Conservation (phyloP, 495 filamentous ascomycete species). For the Alectoria sarmentosa region DNA sequence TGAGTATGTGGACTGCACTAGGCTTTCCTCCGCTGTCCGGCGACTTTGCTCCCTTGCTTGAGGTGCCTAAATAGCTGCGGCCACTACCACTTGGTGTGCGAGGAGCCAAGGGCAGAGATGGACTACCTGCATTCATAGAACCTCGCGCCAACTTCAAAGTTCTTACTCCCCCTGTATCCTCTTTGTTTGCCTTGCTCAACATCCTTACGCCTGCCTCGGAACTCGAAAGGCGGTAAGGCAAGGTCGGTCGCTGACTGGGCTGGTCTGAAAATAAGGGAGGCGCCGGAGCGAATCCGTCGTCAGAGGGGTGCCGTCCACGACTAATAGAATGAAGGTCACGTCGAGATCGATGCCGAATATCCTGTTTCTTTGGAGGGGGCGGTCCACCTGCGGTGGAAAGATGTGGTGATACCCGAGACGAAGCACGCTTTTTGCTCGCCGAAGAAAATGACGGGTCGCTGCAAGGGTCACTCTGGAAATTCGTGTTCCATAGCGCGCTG, state of each 20-base stretch:
- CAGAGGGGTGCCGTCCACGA: slow-evolving; percentile 2
- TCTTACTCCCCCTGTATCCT: slow-evolving; percentile 48
- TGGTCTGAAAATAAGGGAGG: slow-evolving; percentile 55
- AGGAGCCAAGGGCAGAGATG: slow-evolving; percentile 30
- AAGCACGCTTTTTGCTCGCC: slow-evolving; percentile 22
- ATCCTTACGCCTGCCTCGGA: slow-evolving; percentile 51
- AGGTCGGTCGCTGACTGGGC: slow-evolving; percentile 36
- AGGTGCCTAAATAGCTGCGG: slow-evolving; percentile 13
- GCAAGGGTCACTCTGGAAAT: slow-evolving; percentile 11
- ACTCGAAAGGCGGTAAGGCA: slow-evolving; percentile 48
- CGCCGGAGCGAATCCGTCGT: slow-evolving; percentile 33
- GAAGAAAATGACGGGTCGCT: neutral
- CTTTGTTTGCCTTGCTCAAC: slow-evolving; percentile 43
- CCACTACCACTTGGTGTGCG: slow-evolving; percentile 23
- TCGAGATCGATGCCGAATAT: slow-evolving; percentile 21
- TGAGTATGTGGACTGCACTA: slow-evolving; percentile 33
- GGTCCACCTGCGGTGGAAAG: slow-evolving; percentile 16
- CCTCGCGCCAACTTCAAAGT: slow-evolving; percentile 58
- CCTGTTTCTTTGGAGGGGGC: slow-evolving; percentile 23
- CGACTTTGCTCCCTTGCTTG: slow-evolving; percentile 9
- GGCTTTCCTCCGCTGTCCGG: slow-evolving; percentile 12
- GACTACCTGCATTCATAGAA: slow-evolving; percentile 43
- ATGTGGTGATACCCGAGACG: slow-evolving; percentile 18
- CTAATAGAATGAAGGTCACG: slow-evolving; percentile 15
- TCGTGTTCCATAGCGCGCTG: slow-evolving; percentile 11